Evolutionary conservation across 805 yeast genomes (phyloP).

Genomic region (Yamadazyma philogaea): DNA sequence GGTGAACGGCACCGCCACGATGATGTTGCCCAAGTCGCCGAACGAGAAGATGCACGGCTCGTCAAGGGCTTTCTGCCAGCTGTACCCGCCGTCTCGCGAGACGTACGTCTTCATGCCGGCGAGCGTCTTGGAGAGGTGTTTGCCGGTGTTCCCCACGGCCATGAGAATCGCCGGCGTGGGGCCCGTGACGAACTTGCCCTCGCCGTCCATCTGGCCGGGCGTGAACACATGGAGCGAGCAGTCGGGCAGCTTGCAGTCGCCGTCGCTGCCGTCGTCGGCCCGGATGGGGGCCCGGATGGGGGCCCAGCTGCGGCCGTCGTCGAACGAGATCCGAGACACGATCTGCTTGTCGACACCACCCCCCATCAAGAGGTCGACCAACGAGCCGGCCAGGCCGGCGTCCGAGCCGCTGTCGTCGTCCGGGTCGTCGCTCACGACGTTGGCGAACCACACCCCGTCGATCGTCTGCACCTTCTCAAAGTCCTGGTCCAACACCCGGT

Average conservation of each 20-base stretch:
- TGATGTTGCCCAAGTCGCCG: conserved; percentile 78
- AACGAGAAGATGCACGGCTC: conserved; percentile 53
- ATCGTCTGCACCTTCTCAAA: conserved; percentile 47
- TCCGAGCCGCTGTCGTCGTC: conserved; percentile 6
- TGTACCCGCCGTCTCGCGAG: conserved; percentile 74
- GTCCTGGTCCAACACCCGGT: conserved; percentile 40
- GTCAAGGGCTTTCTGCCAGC: conserved; percentile 59
- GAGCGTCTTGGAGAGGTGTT: conserved; percentile 15
- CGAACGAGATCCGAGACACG: conserved; percentile 42
- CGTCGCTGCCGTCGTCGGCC: conserved; percentile 51
- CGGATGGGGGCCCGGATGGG: conserved; percentile 48
- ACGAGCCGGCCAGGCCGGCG: conserved; percentile 17
- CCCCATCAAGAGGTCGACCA: conserved; percentile 25
- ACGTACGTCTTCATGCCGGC: conserved; percentile 47
- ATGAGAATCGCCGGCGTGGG: conserved; percentile 52
- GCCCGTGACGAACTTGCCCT: conserved; percentile 42
- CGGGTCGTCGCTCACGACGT: conserved; percentile 22
- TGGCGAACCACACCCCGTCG: conserved; percentile 63
- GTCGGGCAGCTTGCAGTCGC: conserved; percentile 50
- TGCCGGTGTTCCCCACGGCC: conserved; percentile 34
- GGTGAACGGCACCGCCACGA: conserved; percentile 53
- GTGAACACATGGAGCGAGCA: conserved; percentile 48
- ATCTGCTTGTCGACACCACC: conserved; percentile 16
- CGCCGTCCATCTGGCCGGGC: conserved; percentile 34
- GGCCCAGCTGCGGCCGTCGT: conserved; percentile 56